These are phyloP conservation scores for Populus davidiana DNA, from an alignment of 345 rosid genomes.

Conservation along the genomic window DNA sequence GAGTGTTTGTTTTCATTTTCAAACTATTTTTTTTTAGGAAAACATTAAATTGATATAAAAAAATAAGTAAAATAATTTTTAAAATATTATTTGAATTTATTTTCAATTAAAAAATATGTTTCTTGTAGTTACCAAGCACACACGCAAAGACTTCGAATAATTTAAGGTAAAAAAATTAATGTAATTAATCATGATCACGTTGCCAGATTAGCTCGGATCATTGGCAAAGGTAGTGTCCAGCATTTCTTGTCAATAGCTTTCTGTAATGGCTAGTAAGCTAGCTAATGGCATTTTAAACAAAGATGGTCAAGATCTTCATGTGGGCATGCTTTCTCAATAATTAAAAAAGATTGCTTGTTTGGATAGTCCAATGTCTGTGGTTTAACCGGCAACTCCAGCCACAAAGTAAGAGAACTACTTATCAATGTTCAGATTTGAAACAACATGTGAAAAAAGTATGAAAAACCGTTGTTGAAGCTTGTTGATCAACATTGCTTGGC, in stretches of 20 bases:
- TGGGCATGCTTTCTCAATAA: not conserved
- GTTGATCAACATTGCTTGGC: not conserved
- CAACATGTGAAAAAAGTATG: not conserved
- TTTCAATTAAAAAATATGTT: too few relatives aligned
- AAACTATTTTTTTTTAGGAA: too few relatives aligned
- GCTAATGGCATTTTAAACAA: not conserved
- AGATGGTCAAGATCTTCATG: not conserved
- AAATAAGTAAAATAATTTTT: too few relatives aligned
- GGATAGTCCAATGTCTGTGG: not conserved
- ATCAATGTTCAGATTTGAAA: not conserved
- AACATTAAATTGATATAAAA: too few relatives aligned
- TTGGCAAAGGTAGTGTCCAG: not conserved
- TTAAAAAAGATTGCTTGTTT: not conserved
- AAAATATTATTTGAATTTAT: too few relatives aligned
- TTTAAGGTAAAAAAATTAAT: not conserved
- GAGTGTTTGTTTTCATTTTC: too few relatives aligned
- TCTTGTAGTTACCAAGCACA: too few relatives aligned
- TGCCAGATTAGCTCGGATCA: not conserved
- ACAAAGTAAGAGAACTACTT: not conserved
- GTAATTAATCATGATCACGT: not conserved
- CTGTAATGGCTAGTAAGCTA: not conserved
- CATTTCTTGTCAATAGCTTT: not conserved
- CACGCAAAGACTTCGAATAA: not conserved
- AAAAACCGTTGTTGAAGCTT: not conserved
- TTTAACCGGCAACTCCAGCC: not conserved